Base-by-base conservation (phyloP, 345 rosid species). In the Clausena lansium region DNA sequence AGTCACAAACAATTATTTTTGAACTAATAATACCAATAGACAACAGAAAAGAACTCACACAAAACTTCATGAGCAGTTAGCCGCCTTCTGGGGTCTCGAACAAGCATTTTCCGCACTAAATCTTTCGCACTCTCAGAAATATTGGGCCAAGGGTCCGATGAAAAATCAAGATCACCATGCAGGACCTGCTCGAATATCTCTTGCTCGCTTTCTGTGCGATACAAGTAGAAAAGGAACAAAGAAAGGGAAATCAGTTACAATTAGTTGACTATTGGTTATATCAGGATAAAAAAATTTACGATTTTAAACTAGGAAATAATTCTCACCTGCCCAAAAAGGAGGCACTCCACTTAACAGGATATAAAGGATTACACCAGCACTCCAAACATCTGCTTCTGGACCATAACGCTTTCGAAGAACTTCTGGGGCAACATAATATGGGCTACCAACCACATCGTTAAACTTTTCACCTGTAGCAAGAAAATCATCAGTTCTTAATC, bases 351-450 rank as follows among this genome's bases (percentile, higher is more conserved):
- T 94, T 86, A 94, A 83, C 57, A 94, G 81, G 71, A 94, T 94
- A 82, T 89, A 94, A 70, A 94, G 83, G 77, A 94, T 94, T 73
- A 94, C 98, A 76, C 98, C 98, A 64, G 97, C 98, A 84, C 98
- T 94, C 98, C 98, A 94, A 50, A 94, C 97, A 88, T 94, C 98
- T 81, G 92, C 86, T 85, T 94, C 95, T 69, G 91, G 95, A 80
- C 97, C 95, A 74, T 94, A 94, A 72, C 77, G 88, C 83, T 94
- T 94, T 78, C 81, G 83, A 79, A 94, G 86, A 67, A 94, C 91
- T 86, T 94, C 97, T 47, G 98, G 98, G 39, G 98, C 98, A 73
- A 94, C 98, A 76, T 94, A 94, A 76, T 94, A 94, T 5, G 98
- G 98, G 84, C 98, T 94, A 30, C 98, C 97, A 67, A 94, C 98